Percentiles rank a stretch among this genome's conserved stretches.
These are phyloP conservation scores for Malassezia caprae DNA, from an alignment of 1,284 basidiomycete genomes.

Conservation along the genomic window DNA sequence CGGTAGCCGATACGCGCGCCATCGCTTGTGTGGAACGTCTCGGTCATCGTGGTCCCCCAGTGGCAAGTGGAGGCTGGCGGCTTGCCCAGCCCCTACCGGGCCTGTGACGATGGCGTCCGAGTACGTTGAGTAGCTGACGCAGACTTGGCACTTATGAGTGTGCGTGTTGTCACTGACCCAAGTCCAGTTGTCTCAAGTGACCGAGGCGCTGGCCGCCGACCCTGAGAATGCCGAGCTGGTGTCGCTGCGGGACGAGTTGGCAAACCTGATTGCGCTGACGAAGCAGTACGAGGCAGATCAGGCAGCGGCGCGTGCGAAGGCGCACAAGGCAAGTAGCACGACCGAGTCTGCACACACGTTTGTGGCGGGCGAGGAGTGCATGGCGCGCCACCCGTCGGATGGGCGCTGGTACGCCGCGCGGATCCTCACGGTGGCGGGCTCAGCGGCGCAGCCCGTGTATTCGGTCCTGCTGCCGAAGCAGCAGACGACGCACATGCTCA, in stretches of 20 bases:
- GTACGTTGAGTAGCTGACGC: constrained; percentile 11
- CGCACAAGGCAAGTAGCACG: neutral
- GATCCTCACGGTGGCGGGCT: constrained; percentile 63
- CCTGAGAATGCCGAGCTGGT: constrained; percentile 65
- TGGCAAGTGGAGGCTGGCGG: neutral
- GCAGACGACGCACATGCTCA: constrained; percentile 82
- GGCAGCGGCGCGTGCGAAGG: neutral
- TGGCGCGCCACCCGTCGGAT: constrained; percentile 53
- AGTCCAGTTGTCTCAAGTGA: constrained; percentile 68
- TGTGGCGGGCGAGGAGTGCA: constrained; percentile 75
- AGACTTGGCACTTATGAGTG: constrained; percentile 19
- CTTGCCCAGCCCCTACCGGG: neutral
- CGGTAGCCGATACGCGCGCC: constrained; percentile 29
- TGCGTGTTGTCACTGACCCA: constrained; percentile 10
- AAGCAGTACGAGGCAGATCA: constrained; percentile 3
- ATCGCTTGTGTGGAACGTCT: constrained; percentile 6
- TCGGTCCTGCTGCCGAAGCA: constrained; percentile 91
- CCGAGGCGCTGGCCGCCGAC: constrained; percentile 70
- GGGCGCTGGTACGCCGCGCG: constrained; percentile 31
- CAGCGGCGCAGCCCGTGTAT: constrained; percentile 72
- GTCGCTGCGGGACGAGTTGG: constrained; percentile 67
- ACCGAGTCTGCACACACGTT: constrained; percentile 6
- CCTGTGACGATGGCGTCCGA: constrained; percentile 17
- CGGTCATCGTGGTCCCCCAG: neutral
- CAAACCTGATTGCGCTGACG: constrained; percentile 81